Conservation (phyloP, 1,284 basidiomycete genomes). For the Puccinia coronata region DNA sequence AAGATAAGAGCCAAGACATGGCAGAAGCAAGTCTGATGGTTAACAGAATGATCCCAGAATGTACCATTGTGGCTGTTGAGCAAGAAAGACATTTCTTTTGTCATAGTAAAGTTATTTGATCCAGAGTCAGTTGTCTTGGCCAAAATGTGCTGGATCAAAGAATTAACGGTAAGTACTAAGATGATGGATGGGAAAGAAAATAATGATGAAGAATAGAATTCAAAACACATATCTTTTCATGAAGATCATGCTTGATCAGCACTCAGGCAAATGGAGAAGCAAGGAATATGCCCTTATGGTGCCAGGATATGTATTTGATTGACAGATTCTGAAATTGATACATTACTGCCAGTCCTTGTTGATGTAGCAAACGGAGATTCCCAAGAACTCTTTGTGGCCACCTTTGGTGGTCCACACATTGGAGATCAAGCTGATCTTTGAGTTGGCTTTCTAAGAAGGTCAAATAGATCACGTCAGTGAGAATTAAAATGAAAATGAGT, state of each 20-base stretch:
- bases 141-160: neutral
- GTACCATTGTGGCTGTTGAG: neutral
- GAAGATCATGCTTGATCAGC: neutral
- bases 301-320: neutral
- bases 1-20: too few species aligned
- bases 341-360: neutral
- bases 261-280: neutral
- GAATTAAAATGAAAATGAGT: neutral
- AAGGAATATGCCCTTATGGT: neutral
- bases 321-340: too few species aligned
- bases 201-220: neutral
- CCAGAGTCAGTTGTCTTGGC: neutral
- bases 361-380: neutral
- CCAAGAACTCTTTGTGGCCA: too few species aligned
- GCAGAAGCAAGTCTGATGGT: neutral
- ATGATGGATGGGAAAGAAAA: neutral
- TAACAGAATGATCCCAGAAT: neutral
- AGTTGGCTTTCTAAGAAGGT: neutral
- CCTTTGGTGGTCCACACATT: too few species aligned
- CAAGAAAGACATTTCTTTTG: neutral
- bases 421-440: neutral
- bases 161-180: neutral
- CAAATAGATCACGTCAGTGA: neutral
- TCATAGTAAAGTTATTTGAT: conserved; percentile 1
- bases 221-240: neutral